Conservation (phyloP, 176 grass and related monocot species). For the Oryza punctata region DNA sequence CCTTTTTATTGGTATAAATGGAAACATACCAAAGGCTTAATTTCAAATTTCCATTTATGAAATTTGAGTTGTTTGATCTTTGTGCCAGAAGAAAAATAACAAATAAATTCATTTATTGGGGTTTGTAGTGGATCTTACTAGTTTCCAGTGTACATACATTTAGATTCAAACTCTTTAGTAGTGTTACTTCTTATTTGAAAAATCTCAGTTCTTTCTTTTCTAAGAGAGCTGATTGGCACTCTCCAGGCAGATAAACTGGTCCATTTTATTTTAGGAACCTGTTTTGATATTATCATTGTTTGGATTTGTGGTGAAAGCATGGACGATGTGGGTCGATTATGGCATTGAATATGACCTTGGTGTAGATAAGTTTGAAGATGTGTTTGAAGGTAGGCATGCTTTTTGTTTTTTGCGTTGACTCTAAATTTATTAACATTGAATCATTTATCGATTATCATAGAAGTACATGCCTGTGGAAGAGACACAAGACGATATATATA, state of each 20-base stretch:
- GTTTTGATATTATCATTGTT: background rate
- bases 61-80: slow-evolving; percentile 3
- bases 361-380: background rate
- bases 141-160: background rate
- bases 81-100: background rate
- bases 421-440: background rate
- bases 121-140: slow-evolving; percentile 14
- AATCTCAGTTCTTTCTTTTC: background rate
- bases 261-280: background rate
- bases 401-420: background rate
- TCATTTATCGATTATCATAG: background rate
- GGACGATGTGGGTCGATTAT: background rate
- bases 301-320: background rate
- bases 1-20: background rate
- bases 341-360: background rate
- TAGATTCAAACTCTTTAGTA: background rate
- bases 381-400: background rate
- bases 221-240: background rate
- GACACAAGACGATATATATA: background rate
- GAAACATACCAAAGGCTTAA: slow-evolving; percentile 4
- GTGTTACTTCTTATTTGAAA: slow-evolving; percentile 3
- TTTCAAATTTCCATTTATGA: background rate
- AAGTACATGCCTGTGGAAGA: background rate
- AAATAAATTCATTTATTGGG: slow-evolving; percentile 12
- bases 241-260: background rate